Evolutionary conservation across 140 eudicot species (phyloP), one percentile per base, ranked within the genome.

Genomic region (Flaveria floridana): DNA sequence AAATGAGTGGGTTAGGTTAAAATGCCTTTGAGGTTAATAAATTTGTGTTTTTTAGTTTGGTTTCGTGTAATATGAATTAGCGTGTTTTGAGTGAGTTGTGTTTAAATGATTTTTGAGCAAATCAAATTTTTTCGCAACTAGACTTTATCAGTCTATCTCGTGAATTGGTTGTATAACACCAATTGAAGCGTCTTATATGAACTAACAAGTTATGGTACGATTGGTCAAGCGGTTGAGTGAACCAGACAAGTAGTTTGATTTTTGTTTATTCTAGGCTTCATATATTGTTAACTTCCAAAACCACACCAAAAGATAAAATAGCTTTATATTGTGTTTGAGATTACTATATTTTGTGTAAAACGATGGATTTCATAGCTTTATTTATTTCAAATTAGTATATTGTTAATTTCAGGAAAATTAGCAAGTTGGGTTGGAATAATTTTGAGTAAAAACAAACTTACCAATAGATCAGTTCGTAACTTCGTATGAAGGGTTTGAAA

Each of bases 1-100:
- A 74, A 63, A 46, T 75, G 39, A 20, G 8, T 30, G 62, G 78
- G 48, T 46, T 58, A 25, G 21, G 37, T 59, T 42, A 37, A 42
- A 15, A 9, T 3, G 10, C 13, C 25, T 63, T 63, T 74, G 15
- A 0, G 9, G 26, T 61, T 1, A 14, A 13, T 12, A 30, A 6
- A 44, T 44, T 10, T 44, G 14, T 44, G 50, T 44, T 44, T 7
- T 8, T 7, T 7, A 0, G 50, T 44, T 8, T 44, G 50, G 13
- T 9, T 42, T 42, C 2, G 50, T 2, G 14, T 44, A 44, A 42
- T 42, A 42, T 42, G 48, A 2, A 42, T 42, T 42, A 42, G 10
- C 2, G 12, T 42, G 48, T 2, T n/a, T n/a, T n/a, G 48, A 8
- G 48, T 8, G 12, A 42, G 2, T 42, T 42, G 12, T 9, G 50